Base-by-base conservation (phyloP, 148 eudicot genomes). In the Fagopyrum tataricum region DNA sequence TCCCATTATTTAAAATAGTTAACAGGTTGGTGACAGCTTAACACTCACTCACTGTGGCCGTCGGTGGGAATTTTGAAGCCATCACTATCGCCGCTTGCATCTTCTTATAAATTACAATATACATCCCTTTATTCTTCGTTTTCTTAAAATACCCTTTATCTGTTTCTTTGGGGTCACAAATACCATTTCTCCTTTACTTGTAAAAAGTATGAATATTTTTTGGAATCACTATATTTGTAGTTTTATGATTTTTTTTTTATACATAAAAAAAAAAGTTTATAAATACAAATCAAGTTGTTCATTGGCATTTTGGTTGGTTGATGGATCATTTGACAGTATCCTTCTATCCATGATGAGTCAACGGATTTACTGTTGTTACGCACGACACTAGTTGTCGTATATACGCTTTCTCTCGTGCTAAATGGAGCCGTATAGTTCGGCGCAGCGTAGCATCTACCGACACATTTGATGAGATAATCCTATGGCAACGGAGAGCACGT, bases 401-500 rank as follows among this genome's bases (percentile, higher is more conserved):
- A 47, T 47, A 17, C 20, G 37, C 37, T 8, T 56, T 21, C 37
- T 6, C 24, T 62, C 2, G 67, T 14, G 42, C 67, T 62, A 62
- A 62, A 62, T 14, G 41, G 67, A 26, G 9, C 68, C 68, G 43
- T 9, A 5, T 42, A 37, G 18, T 7, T 10, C 17, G 43, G 68
- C 68, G 68, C 44, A 64, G n/a, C 1, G 15, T 64, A 64, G 68
- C 68, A 37, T 6, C 39, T 23, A 37, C 68, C 68, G 68, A 64
- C 68, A 58, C 37, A 58, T 21, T 59, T 49, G 11, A 15, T 8
- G 43, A 37, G n/a, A 24, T 26, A 14, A 26, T 58, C 41, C 4
- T 62, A 20, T 37, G 69, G 42, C 67, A 6, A 61, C 13, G 13
- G 67, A 26, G 39, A 21, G 3, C 4, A 64, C 43, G 20, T 37